Base-by-base conservation (phyloP, 2,329 filamentous ascomycete species). In the Teratosphaeria nubilosa region DNA sequence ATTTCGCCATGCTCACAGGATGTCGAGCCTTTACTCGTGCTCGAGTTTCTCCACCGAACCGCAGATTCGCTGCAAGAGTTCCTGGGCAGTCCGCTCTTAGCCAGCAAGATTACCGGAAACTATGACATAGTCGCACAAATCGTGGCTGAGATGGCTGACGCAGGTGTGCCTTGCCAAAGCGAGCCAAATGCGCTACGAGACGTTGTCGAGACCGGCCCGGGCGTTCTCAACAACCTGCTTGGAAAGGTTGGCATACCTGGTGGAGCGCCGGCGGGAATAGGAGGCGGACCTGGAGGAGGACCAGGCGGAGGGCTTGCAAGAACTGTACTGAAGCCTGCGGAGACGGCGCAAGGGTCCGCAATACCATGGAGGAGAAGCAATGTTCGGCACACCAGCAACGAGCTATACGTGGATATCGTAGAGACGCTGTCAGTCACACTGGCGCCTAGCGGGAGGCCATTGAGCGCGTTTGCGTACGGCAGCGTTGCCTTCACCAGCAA, bases 111-210 rank as follows among this genome's bases (percentile, higher is more conserved):
- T 63, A 91, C 96, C 74, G 82, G 80, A 65, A 91, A 85, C 73
- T 97, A 97, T 75, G 90, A 97, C 82, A 86, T 97, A 30, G 88
- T 95, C 34, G 91, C 91, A 20, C 94, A 99, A 75, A 77, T 99
- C 27, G 80, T 97, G 59, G 90, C 86, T 61, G 94, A 99, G 75
- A 95, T 99, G 88, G 96, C 94, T 72, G 94, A 99, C 78, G 90
- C 86, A 48, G 94, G 94, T 16, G 82, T 86, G n/a, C 82, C 96
- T 37, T 88, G 83, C 68, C 95, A 90, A 58, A 96, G 92, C 1
- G 94, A 99, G 73, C 88, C 89, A 10, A 97, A 99, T 77, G 90
- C 91, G 22, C 76, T 99, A 68, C 83, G 90, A 67, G 94, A 99
- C 70, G 80, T 92, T 14, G 90, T 99, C 14, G 91, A 96, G 71